Conservation (phyloP, 192 early-diverging fungal species). For the Thamnidium elegans region DNA sequence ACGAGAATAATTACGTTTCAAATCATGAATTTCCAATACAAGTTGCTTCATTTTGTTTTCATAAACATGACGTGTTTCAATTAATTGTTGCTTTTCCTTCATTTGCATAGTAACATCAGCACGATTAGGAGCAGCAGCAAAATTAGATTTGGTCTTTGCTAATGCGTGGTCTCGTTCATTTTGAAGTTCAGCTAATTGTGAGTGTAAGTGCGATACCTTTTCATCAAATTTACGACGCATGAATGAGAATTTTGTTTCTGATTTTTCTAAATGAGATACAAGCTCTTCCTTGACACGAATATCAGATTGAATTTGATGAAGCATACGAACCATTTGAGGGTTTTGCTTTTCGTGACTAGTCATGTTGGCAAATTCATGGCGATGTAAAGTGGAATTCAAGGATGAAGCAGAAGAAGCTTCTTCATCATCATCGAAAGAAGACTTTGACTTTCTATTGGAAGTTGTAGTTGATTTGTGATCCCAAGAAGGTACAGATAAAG, state of each 20-base stretch:
- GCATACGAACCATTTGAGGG: conserved; percentile 42
- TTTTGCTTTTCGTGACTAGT: conserved; percentile 18
- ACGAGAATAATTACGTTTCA: conserved; percentile 59
- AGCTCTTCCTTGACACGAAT: conserved; percentile 61
- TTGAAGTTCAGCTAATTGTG: conserved; percentile 50
- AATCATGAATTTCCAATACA: conserved; percentile 49
- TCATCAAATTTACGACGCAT: conserved; percentile 69
- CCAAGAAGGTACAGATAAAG: conserved; percentile 30
- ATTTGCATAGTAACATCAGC: conserved; percentile 1
- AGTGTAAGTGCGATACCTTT: conserved; percentile 61
- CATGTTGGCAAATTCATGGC: not conserved
- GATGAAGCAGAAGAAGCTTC: not conserved
- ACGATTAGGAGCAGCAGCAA: conserved; percentile 3
- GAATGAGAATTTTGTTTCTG: conserved; percentile 52
- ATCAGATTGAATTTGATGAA: conserved; percentile 61
- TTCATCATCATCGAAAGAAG: not conserved
- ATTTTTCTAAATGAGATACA: conserved; percentile 53
- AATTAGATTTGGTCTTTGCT: conserved; percentile 18
- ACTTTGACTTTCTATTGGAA: not conserved
- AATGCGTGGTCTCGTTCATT: conserved; percentile 65
- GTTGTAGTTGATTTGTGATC: conserved; percentile 3
- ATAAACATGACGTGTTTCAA: conserved; percentile 52
- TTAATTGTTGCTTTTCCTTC: conserved; percentile 36
- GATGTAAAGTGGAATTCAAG: not conserved
- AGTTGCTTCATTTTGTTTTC: conserved; percentile 60